Evolutionary conservation across 176 grass and related monocot species (phyloP).

Genomic region (Sorghum bicolor): Sorghum_bicolor_NCBIv3 NC_012878.2:47259001-47259500

Average conservation of each 20-base stretch:
- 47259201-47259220: background rate
- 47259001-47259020: slow-evolving; percentile 51
- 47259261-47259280: background rate
- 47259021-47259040: slow-evolving; percentile 58
- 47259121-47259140: slow-evolving; percentile 73
- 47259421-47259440: slow-evolving; percentile 73
- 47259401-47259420: slow-evolving; percentile 79
- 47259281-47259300: background rate
- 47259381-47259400: slow-evolving; percentile 64
- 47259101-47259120: background rate
- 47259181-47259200: slow-evolving; percentile 79
- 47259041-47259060: slow-evolving; percentile 48
- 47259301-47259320: background rate
- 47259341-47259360: background rate
- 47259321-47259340: background rate
- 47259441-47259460: slow-evolving; percentile 67
- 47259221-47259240: background rate
- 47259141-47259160: slow-evolving; percentile 48
- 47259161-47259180: slow-evolving; percentile 53
- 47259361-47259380: background rate
- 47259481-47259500: slow-evolving; percentile 61
- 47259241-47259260: background rate
- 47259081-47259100: background rate
- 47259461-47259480: slow-evolving; percentile 51
- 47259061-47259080: slow-evolving; percentile 40